Percentiles rank a stretch among this genome's conserved stretches.
Conservation (phyloP, 73 alveolate genomes). For the Symbiodinium pilosum region DNA sequence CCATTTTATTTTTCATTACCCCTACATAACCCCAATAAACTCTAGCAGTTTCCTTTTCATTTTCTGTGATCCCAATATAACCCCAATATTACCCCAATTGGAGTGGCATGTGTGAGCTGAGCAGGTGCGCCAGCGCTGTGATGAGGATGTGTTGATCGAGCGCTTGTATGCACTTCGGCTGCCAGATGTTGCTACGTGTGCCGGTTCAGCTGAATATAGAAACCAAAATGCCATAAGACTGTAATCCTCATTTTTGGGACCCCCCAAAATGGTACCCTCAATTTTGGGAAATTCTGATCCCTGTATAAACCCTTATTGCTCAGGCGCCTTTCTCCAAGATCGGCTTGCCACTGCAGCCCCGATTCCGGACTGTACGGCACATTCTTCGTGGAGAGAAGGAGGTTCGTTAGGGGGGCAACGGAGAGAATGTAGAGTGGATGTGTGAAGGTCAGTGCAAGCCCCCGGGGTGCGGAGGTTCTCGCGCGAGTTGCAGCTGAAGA, state of each 20-base stretch:
- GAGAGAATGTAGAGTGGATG: too few relatives aligned
- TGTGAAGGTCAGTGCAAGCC: neutral
- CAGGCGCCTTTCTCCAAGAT: slow-evolving; percentile 91
- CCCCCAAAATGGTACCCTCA: too few relatives aligned
- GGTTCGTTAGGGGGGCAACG: too few relatives aligned
- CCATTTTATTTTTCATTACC: too few relatives aligned
- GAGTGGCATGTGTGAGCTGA: too few relatives aligned
- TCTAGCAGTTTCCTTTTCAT: too few relatives aligned
- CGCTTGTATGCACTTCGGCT: slow-evolving; percentile 60
- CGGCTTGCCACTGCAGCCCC: slow-evolving; percentile 94
- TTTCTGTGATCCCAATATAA: too few relatives aligned
- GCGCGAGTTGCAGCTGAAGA: slow-evolving; percentile 92
- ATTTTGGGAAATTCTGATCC: neutral
- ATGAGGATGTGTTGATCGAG: slow-evolving; percentile 82
- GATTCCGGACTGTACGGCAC: slow-evolving; percentile 91
- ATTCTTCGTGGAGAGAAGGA: slow-evolving; percentile 82
- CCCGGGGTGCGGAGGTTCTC: slow-evolving; percentile 67
- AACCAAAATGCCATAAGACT: too few relatives aligned
- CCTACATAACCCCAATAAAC: too few relatives aligned
- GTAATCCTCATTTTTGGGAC: neutral
- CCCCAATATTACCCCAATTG: too few relatives aligned
- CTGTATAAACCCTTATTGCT: neutral
- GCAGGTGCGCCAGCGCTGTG: slow-evolving; percentile 74
- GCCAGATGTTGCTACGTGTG: neutral
- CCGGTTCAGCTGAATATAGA: too few relatives aligned